Evolutionary conservation across 2,329 filamentous ascomycete species (phyloP).

Genomic region (Aspergillus pseudonomiae): DNA sequence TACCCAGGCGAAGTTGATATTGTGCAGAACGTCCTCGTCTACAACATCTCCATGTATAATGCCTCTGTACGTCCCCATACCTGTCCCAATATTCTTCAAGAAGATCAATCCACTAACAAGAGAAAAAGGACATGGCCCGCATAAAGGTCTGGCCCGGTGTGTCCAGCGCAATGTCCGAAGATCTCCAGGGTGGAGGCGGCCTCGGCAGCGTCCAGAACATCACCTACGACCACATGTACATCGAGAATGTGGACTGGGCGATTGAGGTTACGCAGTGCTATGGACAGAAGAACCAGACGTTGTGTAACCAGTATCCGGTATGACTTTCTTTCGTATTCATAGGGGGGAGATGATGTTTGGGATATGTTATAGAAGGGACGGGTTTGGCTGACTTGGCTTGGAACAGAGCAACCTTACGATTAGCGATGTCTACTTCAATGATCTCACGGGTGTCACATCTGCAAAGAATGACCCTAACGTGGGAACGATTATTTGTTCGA

Average conservation of each 20-base stretch:
- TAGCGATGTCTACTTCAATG: constrained; percentile 58
- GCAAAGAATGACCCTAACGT: constrained; percentile 48
- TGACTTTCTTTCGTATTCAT: constrained; percentile 11
- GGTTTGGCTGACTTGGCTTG: not conserved
- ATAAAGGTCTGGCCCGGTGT: constrained; percentile 74
- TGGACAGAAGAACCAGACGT: constrained; percentile 62
- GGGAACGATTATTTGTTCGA: constrained; percentile 54
- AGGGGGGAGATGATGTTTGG: not conserved
- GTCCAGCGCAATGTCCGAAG: constrained; percentile 57
- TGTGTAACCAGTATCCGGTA: constrained; percentile 63
- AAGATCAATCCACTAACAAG: constrained; percentile 34
- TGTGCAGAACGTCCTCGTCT: constrained; percentile 69
- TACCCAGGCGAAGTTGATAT: constrained; percentile 67
- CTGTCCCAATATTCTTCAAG: constrained; percentile 32
- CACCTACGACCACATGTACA: constrained; percentile 65
- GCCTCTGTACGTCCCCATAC: constrained; percentile 39
- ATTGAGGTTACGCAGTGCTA: constrained; percentile 70
- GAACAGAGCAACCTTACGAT: constrained; percentile 53
- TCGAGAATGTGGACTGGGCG: constrained; percentile 66
- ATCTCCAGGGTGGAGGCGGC: constrained; percentile 69
- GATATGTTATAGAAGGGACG: not conserved
- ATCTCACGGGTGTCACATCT: constrained; percentile 59
- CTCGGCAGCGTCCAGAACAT: constrained; percentile 65
- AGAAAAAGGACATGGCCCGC: constrained; percentile 61
- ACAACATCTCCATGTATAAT: constrained; percentile 63